A percentile compares a stretch with the other conserved stretches of the same genome.
These are phyloP conservation scores for Colletotrichum liaoningense DNA, from an alignment of 2,329 filamentous ascomycete species.

Conservation along the genomic window DNA sequence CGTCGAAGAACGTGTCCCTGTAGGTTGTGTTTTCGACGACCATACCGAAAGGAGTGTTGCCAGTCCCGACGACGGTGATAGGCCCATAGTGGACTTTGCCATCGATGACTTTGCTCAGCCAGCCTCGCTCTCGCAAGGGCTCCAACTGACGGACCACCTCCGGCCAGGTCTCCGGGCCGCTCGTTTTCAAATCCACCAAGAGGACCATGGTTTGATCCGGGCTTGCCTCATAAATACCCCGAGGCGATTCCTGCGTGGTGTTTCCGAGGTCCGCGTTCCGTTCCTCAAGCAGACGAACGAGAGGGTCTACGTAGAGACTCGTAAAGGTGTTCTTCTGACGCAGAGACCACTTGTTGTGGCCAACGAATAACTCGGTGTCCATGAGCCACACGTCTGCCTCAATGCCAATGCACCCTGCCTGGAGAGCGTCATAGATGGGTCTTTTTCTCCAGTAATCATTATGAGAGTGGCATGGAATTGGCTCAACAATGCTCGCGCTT, in stretches of 20 bases:
- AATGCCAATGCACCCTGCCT: conserved; percentile 69
- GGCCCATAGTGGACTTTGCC: conserved; percentile 63
- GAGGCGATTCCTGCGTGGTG: conserved; percentile 47
- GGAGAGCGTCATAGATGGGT: conserved; percentile 72
- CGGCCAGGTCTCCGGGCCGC: conserved; percentile 62
- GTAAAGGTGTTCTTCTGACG: conserved; percentile 66
- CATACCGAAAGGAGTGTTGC: conserved; percentile 69
- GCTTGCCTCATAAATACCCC: conserved; percentile 67
- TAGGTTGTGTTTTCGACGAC: conserved; percentile 64
- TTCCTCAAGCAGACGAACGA: conserved; percentile 69
- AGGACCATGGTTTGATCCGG: conserved; percentile 68
- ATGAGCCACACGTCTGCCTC: conserved; percentile 78
- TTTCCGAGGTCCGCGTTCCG: conserved; percentile 58
- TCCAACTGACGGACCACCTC: conserved; percentile 66
- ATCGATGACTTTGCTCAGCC: conserved; percentile 64
- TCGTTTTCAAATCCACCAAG: conserved; percentile 77
- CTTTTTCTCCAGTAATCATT: conserved; percentile 77
- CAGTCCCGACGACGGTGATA: conserved; percentile 77
- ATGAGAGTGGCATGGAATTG: conserved; percentile 73
- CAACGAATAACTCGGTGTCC: conserved; percentile 67
- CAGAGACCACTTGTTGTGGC: conserved; percentile 69
- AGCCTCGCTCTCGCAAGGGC: conserved; percentile 69
- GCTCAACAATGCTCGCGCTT: conserved; percentile 48
- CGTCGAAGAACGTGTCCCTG: conserved; percentile 75
- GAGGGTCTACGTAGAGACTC: conserved; percentile 72